Evolutionary conservation across 805 yeast species (phyloP).

Genomic region (Nakazawaea wickerhamii): DNA sequence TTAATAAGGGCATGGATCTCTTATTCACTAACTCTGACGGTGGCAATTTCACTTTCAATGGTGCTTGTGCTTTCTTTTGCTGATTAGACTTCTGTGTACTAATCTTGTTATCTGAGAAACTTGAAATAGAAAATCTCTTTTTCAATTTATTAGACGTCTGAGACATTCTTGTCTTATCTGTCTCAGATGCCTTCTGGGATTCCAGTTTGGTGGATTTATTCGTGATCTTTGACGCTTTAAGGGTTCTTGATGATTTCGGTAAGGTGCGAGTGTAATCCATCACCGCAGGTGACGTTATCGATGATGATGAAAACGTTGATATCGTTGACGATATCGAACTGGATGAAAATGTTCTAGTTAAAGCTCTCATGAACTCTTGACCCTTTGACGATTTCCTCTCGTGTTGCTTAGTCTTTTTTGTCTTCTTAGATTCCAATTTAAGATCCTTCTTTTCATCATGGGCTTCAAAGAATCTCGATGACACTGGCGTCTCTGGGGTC

Average conservation of each 20-base stretch:
- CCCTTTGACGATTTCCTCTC: background rate
- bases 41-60: background rate
- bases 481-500: background rate
- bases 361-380: background rate
- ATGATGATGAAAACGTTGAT: background rate
- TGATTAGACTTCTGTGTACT: too few relatives aligned
- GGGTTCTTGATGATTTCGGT: background rate
- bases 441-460: background rate
- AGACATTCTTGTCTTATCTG: background rate
- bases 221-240: background rate
- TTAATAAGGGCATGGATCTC: background rate
- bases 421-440: background rate
- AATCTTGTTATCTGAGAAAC: too few relatives aligned
- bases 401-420: background rate
- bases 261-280: background rate
- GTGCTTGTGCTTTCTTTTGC: background rate
- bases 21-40: background rate
- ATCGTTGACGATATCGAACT: background rate
- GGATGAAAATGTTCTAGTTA: background rate
- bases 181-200: background rate
- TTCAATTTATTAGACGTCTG: background rate
- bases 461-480: background rate
- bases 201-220: background rate
- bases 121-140: conserved; percentile 1
- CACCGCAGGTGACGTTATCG: background rate